Conservation (phyloP, 2,329 filamentous ascomycete genomes). For the Botryotinia convoluta region DNA sequence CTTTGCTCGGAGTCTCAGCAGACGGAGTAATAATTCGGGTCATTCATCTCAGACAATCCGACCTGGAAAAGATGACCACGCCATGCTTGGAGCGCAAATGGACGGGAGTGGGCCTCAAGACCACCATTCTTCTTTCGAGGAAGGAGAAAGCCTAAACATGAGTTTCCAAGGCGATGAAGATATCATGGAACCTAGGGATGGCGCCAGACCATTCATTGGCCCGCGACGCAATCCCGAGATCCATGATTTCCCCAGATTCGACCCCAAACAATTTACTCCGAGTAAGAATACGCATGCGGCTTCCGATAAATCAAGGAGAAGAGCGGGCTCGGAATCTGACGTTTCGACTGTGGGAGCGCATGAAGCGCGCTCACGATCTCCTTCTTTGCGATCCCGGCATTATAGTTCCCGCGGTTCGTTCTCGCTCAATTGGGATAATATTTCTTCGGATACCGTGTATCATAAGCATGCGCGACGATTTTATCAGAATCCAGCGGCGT, state of each 20-base stretch:
- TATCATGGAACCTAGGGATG: not conserved
- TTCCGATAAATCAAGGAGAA: not conserved
- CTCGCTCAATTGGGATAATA: slow-evolving; percentile 9
- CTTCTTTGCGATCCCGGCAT: not conserved
- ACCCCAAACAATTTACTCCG: not conserved
- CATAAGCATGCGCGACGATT: slow-evolving; percentile 13
- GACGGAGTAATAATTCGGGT: not conserved
- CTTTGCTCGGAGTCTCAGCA: not conserved
- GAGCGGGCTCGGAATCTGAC: not conserved
- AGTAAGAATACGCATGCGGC: not conserved
- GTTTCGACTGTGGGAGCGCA: not conserved
- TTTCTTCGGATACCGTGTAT: slow-evolving; percentile 9
- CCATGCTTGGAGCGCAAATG: not conserved
- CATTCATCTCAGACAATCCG: not conserved
- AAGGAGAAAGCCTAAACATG: not conserved
- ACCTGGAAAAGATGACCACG: not conserved
- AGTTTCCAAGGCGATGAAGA: slow-evolving; percentile 7
- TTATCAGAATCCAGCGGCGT: slow-evolving; percentile 1
- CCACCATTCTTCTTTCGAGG: not conserved
- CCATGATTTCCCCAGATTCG: not conserved
- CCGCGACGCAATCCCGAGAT: slow-evolving; percentile 1
- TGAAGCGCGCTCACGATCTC: not conserved
- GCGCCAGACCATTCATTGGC: not conserved
- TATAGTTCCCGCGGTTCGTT: not conserved
- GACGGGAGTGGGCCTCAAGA: not conserved